phyloP scores from a whole-genome alignment of 805 yeast genomes.

The Danielia oregonensis region DNA sequence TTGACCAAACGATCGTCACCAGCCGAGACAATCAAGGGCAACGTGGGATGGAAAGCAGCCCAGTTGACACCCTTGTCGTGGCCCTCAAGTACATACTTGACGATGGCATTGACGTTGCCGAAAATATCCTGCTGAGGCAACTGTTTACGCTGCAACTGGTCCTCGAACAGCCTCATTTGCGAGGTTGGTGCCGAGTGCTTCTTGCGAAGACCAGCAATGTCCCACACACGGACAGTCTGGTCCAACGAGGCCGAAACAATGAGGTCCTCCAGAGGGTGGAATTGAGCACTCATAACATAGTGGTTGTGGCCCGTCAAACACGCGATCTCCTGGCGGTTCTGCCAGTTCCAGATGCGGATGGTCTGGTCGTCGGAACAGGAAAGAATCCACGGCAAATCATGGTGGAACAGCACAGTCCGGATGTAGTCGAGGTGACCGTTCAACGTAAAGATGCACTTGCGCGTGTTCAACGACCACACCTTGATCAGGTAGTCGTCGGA shows the following conservation, averaged over 20 bases:
- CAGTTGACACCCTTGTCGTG: conserved; percentile 98
- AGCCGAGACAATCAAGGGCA: conserved; percentile 91
- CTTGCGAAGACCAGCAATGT: conserved; percentile 89
- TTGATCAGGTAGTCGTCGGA: conserved; percentile 95
- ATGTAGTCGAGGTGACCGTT: conserved; percentile 94
- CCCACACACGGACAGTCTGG: conserved; percentile 99
- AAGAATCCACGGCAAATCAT: conserved; percentile 95
- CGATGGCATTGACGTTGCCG: conserved; percentile 91
- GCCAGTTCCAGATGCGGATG: conserved; percentile 99
- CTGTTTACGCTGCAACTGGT: conserved; percentile 61
- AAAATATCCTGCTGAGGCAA: conserved; percentile 87
- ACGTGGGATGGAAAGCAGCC: conserved; percentile 97
- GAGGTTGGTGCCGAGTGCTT: conserved; percentile 80
- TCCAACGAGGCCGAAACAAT: conserved; percentile 95
- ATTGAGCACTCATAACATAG: conserved; percentile 96
- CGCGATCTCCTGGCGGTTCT: conserved; percentile 94
- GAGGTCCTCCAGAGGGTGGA: conserved; percentile 93
- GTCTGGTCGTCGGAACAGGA: conserved; percentile 98
- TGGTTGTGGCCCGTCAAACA: conserved; percentile 97
- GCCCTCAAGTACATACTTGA: conserved; percentile 93
- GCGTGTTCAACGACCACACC: conserved; percentile 92
- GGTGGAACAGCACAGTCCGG: conserved; percentile 91
- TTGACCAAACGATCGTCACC: conserved; percentile 95
- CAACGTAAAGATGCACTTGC: conserved; percentile 88
- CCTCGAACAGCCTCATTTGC: conserved; percentile 48